A percentile compares a stretch with the other conserved stretches of the same genome.
Evolutionary conservation across 495 filamentous ascomycete species (phyloP).

Genomic region (Penicillium angulare): DNA sequence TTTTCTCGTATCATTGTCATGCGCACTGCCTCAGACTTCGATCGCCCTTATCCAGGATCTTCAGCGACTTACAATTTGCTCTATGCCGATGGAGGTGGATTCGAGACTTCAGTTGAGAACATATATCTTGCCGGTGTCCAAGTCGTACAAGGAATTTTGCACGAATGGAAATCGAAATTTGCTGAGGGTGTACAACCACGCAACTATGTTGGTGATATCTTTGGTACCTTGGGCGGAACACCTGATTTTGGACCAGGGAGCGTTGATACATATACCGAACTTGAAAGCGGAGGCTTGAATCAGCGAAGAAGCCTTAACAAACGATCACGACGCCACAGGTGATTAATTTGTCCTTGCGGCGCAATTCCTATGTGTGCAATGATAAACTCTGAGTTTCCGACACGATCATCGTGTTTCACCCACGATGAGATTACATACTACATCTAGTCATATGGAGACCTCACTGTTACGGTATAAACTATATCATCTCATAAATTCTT

Average conservation of each 20-base stretch:
- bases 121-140: slow-evolving; percentile 66
- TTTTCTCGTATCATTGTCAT: slow-evolving; percentile 70
- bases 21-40: slow-evolving; percentile 72
- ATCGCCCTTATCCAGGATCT: slow-evolving; percentile 60
- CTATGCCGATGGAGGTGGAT: slow-evolving; percentile 57
- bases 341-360: too few relatives aligned
- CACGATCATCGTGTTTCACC: too few relatives aligned
- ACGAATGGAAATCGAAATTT: slow-evolving; percentile 59
- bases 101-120: slow-evolving; percentile 58
- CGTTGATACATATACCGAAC: too few relatives aligned
- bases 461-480: too few relatives aligned
- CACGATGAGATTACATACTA: too few relatives aligned
- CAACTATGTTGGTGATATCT: slow-evolving; percentile 75
- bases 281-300: too few relatives aligned
- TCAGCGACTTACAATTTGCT: slow-evolving; percentile 56
- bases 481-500: too few relatives aligned
- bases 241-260: slow-evolving; percentile 66
- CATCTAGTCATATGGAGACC: too few relatives aligned
- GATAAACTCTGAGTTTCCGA: too few relatives aligned
- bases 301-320: slow-evolving; percentile 8
- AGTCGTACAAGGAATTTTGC: slow-evolving; percentile 65
- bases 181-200: slow-evolving; percentile 54
- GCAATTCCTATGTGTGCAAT: too few relatives aligned
- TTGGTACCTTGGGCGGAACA: slow-evolving; percentile 61
- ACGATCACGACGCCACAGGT: slow-evolving; percentile 12